These are phyloP conservation scores for Oryza brachyantha DNA, from an alignment of 176 grass and related monocot genomes.

Conservation along the genomic window DNA sequence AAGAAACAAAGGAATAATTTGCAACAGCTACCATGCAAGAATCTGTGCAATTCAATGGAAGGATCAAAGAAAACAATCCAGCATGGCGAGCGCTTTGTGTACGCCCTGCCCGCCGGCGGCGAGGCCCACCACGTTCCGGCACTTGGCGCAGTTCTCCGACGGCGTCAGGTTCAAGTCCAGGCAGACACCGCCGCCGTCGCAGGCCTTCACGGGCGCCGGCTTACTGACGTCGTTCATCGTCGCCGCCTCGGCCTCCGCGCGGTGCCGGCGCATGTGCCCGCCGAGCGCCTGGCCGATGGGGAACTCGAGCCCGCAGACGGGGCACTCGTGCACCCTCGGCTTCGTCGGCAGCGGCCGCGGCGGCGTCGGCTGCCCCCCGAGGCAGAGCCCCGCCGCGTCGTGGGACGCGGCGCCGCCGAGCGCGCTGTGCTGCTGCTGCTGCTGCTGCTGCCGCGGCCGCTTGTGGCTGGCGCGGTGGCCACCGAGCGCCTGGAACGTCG, in stretches of 20 bases:
- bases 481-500: constrained; percentile 90
- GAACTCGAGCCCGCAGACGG: constrained; percentile 83
- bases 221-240: background rate
- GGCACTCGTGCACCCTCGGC: constrained; percentile 67
- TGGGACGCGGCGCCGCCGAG: background rate
- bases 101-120: constrained; percentile 34
- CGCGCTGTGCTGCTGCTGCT: background rate
- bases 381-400: constrained; percentile 16
- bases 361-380: background rate
- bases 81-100: constrained; percentile 55
- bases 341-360: constrained; percentile 15
- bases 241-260: constrained; percentile 32
- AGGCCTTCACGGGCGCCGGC: background rate
- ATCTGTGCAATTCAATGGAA: constrained; percentile 7
- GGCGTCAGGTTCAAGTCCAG: constrained; percentile 83
- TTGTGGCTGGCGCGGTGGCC: constrained; percentile 95
- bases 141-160: constrained; percentile 66
- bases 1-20: constrained; percentile 18
- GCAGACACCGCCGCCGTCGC: constrained; percentile 42
- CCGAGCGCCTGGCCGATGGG: constrained; percentile 81
- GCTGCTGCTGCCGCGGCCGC: constrained; percentile 24
- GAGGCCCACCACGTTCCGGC: constrained; percentile 33
- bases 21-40: background rate
- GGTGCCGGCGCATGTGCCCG: constrained; percentile 86
- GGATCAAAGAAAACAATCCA: constrained; percentile 62